Evolutionary conservation across 1,139 yeast genomes (phyloP), one percentile per base, ranked within the genome.

Genomic region (Blastobotrys elegans): DNA sequence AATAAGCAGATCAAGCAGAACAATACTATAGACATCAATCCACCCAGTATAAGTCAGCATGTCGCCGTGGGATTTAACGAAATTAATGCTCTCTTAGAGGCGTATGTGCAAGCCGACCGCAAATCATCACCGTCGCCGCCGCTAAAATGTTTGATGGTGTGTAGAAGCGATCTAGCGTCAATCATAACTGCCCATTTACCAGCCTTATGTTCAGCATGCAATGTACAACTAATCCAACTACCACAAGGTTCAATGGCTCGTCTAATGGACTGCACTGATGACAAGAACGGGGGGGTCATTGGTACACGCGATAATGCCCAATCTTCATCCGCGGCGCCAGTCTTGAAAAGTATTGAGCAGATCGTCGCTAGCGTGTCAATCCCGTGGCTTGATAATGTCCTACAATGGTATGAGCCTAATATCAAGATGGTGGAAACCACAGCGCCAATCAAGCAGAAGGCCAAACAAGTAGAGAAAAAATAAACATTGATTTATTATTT

Each of bases 101-200:
- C 48, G 32, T 46, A 48, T 30, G 47, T 49, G 3, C 27, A 38
- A 16, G 16, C 7, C 11, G 35, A 35, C 6, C 31, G 33, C n/a
- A 31, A 27, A 11, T 24, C 10, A 31, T 40, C 27, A 36, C n/a
- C n/a, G n/a, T n/a, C n/a, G n/a, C n/a, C n/a, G n/a, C n/a, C n/a
- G n/a, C 31, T 51, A 2, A 21, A 32, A 14, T 54, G 48, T 7
- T 44, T 58, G n/a, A 48, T 58, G 37, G 58, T 58, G 10, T 56
- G 60, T 38, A 47, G 61, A 14, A 52, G 58, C 29, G 61, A 58
- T 43, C 49, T 55, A 11, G 44, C 55, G 11, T 47, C 59, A 7
- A 43, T 57, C 6, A 46, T 58, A 2, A 48, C 53, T 6, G 31
- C 50, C 2, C 61, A 58, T 45, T 56, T 56, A 34, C 61, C 61